Evolutionary conservation across 495 filamentous ascomycete genomes (phyloP).

Genomic region (Xylaria curta): DNA sequence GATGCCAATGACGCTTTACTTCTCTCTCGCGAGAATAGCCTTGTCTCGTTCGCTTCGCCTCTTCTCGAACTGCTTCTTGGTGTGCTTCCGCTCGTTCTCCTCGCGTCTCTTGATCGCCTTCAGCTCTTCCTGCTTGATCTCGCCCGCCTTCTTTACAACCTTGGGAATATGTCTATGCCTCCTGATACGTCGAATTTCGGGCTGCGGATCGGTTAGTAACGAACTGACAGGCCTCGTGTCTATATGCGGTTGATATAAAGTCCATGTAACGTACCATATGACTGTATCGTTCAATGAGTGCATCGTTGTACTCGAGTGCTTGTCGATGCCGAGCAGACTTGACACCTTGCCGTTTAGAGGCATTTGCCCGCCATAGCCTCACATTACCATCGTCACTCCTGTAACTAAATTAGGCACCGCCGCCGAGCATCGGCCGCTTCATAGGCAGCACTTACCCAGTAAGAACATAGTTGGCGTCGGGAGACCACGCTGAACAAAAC

Average conservation of each 20-base stretch:
- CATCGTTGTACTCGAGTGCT: slow-evolving; percentile 90
- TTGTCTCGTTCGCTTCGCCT: slow-evolving; percentile 89
- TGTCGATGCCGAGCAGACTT: slow-evolving; percentile 82
- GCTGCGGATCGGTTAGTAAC: slow-evolving; percentile 44
- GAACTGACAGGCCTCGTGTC: background rate
- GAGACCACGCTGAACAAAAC: slow-evolving; percentile 84
- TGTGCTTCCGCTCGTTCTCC: slow-evolving; percentile 94
- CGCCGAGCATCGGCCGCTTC: background rate
- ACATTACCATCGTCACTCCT: slow-evolving; percentile 88
- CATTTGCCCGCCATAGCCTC: slow-evolving; percentile 87
- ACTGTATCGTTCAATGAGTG: slow-evolving; percentile 79
- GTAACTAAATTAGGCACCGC: slow-evolving; percentile 41
- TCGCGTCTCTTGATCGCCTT: slow-evolving; percentile 83
- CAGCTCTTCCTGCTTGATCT: slow-evolving; percentile 94
- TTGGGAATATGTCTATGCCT: slow-evolving; percentile 92
- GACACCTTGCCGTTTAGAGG: slow-evolving; percentile 83
- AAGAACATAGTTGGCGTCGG: slow-evolving; percentile 86
- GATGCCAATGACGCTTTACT: slow-evolving; percentile 52
- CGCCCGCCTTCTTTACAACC: slow-evolving; percentile 94
- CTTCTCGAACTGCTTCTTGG: slow-evolving; percentile 74
- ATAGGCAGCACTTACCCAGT: slow-evolving; percentile 13
- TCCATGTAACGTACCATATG: slow-evolving; percentile 67
- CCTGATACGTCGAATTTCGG: slow-evolving; percentile 88
- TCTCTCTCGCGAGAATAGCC: slow-evolving; percentile 80
- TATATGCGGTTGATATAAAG: background rate